Base-by-base conservation (phyloP, 2,329 filamentous ascomycete genomes). In the Venturia aucupariae region DNA sequence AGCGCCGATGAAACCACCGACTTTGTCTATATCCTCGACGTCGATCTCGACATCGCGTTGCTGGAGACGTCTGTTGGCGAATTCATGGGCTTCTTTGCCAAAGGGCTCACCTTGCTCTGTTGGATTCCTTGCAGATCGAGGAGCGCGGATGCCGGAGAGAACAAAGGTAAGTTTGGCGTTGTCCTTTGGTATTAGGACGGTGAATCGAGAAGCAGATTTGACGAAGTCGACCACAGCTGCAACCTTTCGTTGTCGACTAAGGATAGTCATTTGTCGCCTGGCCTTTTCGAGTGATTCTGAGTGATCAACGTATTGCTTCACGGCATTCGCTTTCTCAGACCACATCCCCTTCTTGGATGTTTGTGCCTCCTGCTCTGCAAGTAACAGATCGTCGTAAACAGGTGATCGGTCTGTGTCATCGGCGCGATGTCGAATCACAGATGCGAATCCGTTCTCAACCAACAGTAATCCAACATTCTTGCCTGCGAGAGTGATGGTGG, bases 31-130 rank as follows among this genome's bases (percentile, higher is more conserved):
- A 71, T 92, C 92, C 75, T 96, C 87, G 24, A 99, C 89, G 71
- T 99, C 92, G 65, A 99, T 90, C 76, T 97, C 93, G 60, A 94
- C 92, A 75, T 99, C 94, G 64, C 94, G 88, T 80, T 99, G 94
- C 80, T 92, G 89, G 78, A 89, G 92, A 65, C 92, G 86, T 71
- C 86, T 88, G 77, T 90, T 92, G 60, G 93, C 92, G 69, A 97
- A 87, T 61, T 99, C 93, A 67, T 96, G 84, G 3, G 93, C 93
- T 78, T 99, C 94, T 75, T 95, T 90, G 30, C 94, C 94, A 70
- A 96, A 97, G 0, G 94, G 92, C 78, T 99, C 94, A 39, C 89
- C 89, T 69, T 89, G 84, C 68, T 95, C 94, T 67, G 85, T 86
- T 4, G 89, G 83, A 65, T 89, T 88, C 65, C 92, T 86, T 15